These are phyloP conservation scores for Hyparrhenia diplandra DNA, from an alignment of 176 grass and related monocot species.

Conservation along the genomic window DNA sequence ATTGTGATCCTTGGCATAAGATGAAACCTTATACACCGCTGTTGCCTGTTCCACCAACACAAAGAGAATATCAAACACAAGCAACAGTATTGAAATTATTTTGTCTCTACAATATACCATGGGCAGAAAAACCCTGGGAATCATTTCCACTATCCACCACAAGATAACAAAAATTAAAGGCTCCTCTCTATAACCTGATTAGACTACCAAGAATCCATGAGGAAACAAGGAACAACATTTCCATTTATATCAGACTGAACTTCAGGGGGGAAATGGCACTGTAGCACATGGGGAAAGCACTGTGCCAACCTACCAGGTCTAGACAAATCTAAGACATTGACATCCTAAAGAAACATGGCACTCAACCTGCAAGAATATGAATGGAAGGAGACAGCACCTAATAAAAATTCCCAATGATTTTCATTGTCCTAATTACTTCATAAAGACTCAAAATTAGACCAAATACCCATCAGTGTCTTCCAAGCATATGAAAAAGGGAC, in stretches of 20 bases:
- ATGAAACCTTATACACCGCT: slow-evolving; percentile 92
- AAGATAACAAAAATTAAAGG: background rate
- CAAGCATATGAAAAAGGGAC: background rate
- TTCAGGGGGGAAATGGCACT: background rate
- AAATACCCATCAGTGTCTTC: background rate
- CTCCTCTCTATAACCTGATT: background rate
- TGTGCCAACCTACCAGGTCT: background rate
- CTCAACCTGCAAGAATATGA: background rate
- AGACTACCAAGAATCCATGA: background rate
- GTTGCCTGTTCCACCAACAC: slow-evolving; percentile 59
- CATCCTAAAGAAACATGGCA: background rate
- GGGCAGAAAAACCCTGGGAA: too few species aligned
- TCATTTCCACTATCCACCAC: background rate
- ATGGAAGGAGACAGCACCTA: too few species aligned
- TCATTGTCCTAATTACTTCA: background rate
- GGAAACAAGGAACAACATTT: background rate
- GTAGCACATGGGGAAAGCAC: background rate
- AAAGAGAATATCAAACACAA: slow-evolving; percentile 7
- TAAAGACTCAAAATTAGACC: background rate
- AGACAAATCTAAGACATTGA: background rate
- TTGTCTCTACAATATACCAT: too few species aligned
- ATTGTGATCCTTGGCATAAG: slow-evolving; percentile 82
- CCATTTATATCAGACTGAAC: background rate
- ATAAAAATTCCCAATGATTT: background rate
- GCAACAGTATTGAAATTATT: too few species aligned